These are phyloP conservation scores for Graphilbum ipis-grandicollis DNA, from an alignment of 2,329 filamentous ascomycete species.

Conservation along the genomic window DNA sequence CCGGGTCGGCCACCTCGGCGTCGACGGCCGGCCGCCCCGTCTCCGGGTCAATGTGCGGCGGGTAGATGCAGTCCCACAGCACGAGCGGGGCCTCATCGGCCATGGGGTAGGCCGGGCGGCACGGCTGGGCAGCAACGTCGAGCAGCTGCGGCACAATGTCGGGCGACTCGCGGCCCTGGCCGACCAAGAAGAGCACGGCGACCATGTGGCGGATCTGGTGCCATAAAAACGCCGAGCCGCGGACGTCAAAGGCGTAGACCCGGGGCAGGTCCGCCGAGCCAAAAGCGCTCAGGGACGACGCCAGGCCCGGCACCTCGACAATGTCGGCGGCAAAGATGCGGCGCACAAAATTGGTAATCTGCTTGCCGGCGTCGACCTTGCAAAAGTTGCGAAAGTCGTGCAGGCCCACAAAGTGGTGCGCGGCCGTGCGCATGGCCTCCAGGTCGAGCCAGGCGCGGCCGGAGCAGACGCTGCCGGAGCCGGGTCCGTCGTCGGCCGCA, in stretches of 20 bases:
- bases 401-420: conserved; percentile 59
- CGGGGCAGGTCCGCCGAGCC: too few species aligned
- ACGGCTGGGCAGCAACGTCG: conserved; percentile 51
- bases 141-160: conserved; percentile 58
- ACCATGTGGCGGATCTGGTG: conserved; percentile 95
- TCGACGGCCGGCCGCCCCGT: conserved; percentile 12
- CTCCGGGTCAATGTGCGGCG: conserved; percentile 22
- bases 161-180: conserved; percentile 69
- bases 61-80: conserved; percentile 91
- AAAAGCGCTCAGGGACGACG: conserved; percentile 26
- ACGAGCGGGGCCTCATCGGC: conserved; percentile 80
- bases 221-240: conserved; percentile 90
- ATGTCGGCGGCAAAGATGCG: conserved; percentile 69
- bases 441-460: conserved; percentile 69
- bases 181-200: conserved; percentile 79
- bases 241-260: conserved; percentile 75
- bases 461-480: conserved; percentile 16
- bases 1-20: conserved; percentile 11
- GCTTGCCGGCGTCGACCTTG: conserved; percentile 80
- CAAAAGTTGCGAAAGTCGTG: conserved; percentile 97
- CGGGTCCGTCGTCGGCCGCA: conserved; percentile 30
- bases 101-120: conserved; percentile 78
- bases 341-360: conserved; percentile 68
- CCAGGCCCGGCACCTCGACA: conserved; percentile 43
- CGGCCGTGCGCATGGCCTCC: conserved; percentile 67